Evolutionary conservation across 345 rosid species (phyloP), one percentile per base, ranked within the genome.

Genomic region (Eucalyptus lansdowneana): DNA sequence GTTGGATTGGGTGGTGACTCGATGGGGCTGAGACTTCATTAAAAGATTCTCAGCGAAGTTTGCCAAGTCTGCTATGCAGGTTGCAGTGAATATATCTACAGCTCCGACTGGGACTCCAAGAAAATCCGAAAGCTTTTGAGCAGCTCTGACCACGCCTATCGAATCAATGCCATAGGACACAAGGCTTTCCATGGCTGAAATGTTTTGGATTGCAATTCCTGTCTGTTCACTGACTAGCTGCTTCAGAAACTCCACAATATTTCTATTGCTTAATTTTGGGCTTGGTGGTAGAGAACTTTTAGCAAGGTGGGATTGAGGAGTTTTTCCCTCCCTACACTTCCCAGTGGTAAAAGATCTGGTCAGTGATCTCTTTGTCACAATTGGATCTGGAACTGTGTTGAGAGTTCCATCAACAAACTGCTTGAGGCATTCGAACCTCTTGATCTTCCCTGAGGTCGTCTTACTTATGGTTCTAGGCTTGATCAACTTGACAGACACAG

Each of bases 401-500:
- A 95, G 91, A 58, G 92, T 92, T 86, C 95, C 96, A 37, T 94
- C 97, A 42, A 90, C 85, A 88, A 94, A 94, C 86, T 94, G 92
- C 89, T 93, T 93, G 81, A 94, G 95, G 90, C 97, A 95, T 25
- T 95, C 97, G 31, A 93, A 94, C 92, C 97, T 95, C 95, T 92
- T 95, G 90, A 95, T 94, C 90, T 95, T 95, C 67, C 97, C 97
- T 10, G 96, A 94, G 19, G 96, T 94, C 25, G 97, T 95, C 89
- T 94, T 95, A 51, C 96, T 93, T 9, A 94, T 94, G 45, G 97
- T 95, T 88, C 92, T 92, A 27, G 96, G 96, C 90, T 69, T 93
- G 94, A 95, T 92, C 93, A 95, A 89, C 92, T 92, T 92, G 89
- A 95, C 90, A 47, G 91, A 91, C 60, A 93, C 95, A 31, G 93